Conservation (phyloP, 202 grass and related monocot species). For the Panicum virgatum region DNA sequence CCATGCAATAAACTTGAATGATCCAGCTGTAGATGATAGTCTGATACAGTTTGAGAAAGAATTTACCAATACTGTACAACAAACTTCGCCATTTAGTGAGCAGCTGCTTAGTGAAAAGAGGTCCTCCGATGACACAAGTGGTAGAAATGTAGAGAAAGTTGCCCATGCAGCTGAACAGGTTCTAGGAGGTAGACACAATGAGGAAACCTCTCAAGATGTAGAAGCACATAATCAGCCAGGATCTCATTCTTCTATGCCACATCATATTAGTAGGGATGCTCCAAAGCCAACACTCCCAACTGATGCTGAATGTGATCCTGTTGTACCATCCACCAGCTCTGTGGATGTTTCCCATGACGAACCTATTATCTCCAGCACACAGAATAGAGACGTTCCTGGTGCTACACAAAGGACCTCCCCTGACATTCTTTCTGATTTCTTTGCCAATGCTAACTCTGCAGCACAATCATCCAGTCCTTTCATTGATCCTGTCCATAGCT, state of each 20-base stretch:
- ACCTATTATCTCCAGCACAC: conserved; percentile 38
- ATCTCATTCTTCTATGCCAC: conserved; percentile 41
- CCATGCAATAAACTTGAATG: conserved; percentile 38
- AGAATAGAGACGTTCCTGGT: conserved; percentile 64
- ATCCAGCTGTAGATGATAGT: conserved; percentile 46
- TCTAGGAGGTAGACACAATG: conserved; percentile 50
- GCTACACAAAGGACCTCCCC: conserved; percentile 63
- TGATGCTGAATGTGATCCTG: conserved; percentile 44
- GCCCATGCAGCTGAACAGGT: conserved; percentile 42
- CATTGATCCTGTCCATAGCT: conserved; percentile 78
- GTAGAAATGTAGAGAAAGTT: conserved; percentile 43
- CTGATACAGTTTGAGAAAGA: conserved; percentile 64
- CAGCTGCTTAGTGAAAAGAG: conserved; percentile 40
- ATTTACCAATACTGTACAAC: conserved; percentile 41
- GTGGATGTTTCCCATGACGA: conserved; percentile 51
- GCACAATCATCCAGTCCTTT: conserved; percentile 63
- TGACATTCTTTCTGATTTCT: conserved; percentile 93
- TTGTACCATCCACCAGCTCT: conserved; percentile 41
- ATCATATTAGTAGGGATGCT: conserved; percentile 56
- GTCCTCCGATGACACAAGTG: conserved; percentile 37
- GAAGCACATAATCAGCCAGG: conserved; percentile 46
- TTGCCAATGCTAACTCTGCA: conserved; percentile 68
- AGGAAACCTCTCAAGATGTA: conserved; percentile 27
- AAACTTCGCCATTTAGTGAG: conserved; percentile 41
- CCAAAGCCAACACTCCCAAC: conserved; percentile 23